Evolutionary conservation across 805 yeast species (phyloP).

Genomic region (Blastobotrys parvus): DNA sequence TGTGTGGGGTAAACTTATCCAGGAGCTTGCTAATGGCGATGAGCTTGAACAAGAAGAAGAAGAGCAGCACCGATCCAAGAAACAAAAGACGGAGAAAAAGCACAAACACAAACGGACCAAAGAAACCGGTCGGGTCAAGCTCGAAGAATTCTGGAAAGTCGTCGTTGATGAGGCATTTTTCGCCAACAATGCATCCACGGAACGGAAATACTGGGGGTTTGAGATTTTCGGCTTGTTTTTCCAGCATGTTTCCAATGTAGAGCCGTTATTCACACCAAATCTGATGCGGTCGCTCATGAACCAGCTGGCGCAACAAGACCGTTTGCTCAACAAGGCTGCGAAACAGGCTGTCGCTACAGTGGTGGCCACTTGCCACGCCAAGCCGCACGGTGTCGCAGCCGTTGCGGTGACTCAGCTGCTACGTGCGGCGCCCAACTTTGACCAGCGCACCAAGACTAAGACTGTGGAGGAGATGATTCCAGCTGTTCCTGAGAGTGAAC

Average conservation of each 20-base stretch:
- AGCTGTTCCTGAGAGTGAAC: conserved; percentile 14
- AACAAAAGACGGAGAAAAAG: conserved; percentile 33
- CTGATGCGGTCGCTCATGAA: conserved; percentile 65
- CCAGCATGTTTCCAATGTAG: conserved; percentile 17
- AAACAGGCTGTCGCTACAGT: conserved; percentile 37
- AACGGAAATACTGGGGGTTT: conserved; percentile 81
- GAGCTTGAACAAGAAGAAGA: conserved; percentile 13
- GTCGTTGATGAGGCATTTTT: conserved; percentile 78
- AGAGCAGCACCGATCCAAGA: conserved; percentile 18
- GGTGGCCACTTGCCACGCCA: conserved; percentile 33
- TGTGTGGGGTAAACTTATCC: conserved; percentile 60
- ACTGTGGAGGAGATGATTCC: conserved; percentile 28
- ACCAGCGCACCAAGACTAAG: conserved; percentile 65
- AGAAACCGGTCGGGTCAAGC: conserved; percentile 6
- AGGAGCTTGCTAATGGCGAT: conserved; percentile 22
- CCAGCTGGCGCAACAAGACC: conserved; percentile 59
- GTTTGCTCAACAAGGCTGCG: conserved; percentile 63
- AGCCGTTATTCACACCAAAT: conserved; percentile 34
- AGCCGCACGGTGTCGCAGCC: conserved; percentile 29
- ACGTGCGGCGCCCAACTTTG: conserved; percentile 46
- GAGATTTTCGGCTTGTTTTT: conserved; percentile 54
- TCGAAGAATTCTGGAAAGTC: conserved; percentile 68
- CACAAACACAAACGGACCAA: conserved; percentile 15
- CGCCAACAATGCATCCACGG: conserved; percentile 67
- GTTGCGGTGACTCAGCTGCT: conserved; percentile 31